Conservation (phyloP, 2,329 filamentous ascomycete species). For the Stemphylium lycopersici region DNA sequence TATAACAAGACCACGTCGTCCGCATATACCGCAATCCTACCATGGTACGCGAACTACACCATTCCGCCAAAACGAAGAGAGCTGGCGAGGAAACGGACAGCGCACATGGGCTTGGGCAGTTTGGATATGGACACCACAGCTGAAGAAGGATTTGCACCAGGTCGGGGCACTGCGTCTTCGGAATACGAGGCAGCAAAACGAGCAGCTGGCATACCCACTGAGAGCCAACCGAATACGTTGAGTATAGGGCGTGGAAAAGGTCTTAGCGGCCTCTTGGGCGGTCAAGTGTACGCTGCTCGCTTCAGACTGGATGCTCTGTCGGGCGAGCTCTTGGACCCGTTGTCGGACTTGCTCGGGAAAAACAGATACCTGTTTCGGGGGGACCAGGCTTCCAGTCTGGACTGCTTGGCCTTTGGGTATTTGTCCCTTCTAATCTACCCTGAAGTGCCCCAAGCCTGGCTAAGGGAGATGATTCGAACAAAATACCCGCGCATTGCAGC, state of each 20-base stretch:
- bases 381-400: constrained; percentile 66
- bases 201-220: constrained; percentile 44
- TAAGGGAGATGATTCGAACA: constrained; percentile 61
- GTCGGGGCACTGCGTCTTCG: constrained; percentile 37
- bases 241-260: constrained; percentile 63
- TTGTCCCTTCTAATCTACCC: constrained; percentile 73
- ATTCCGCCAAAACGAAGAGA: constrained; percentile 75
- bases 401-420: constrained; percentile 83
- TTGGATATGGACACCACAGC: constrained; percentile 53
- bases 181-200: constrained; percentile 48
- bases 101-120: constrained; percentile 55
- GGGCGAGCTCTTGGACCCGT: constrained; percentile 70
- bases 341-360: constrained; percentile 66
- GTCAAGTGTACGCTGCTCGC: constrained; percentile 71
- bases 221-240: constrained; percentile 49
- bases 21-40: constrained; percentile 78
- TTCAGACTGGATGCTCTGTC: constrained; percentile 80
- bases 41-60: constrained; percentile 88
- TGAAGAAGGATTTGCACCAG: constrained; percentile 41
- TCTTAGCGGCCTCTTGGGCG: constrained; percentile 66
- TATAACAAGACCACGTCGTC: constrained; percentile 79
- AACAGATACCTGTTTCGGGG: constrained; percentile 63
- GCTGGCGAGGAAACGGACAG: constrained; percentile 71
- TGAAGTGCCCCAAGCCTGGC: constrained; percentile 66
- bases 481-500: constrained; percentile 52